phyloP scores from a whole-genome alignment of 768 basidiomycete species.

The Amyloporia xantha region DNA sequence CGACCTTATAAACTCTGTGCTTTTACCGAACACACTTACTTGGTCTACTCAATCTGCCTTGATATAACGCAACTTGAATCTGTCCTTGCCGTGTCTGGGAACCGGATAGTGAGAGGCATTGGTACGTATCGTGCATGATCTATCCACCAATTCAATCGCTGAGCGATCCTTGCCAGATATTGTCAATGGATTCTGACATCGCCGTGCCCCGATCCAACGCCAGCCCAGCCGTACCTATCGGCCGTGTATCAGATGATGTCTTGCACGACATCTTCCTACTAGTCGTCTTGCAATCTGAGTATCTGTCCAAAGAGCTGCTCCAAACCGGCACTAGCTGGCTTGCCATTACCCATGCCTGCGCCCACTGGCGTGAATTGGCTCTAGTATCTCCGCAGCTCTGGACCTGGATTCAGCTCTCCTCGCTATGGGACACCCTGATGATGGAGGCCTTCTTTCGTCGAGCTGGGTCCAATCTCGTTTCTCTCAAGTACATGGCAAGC shows the following conservation, averaged over 20 bases:
- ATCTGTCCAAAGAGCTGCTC: neutral
- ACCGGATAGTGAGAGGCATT: no score
- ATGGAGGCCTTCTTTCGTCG: neutral
- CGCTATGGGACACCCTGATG: neutral
- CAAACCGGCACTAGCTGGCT: neutral
- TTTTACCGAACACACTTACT: no score
- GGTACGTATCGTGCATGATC: no score
- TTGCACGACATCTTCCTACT: neutral
- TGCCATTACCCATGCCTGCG: neutral
- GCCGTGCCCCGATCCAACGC: no score
- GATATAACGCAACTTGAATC: no score
- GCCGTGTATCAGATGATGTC: neutral
- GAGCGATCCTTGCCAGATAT: no score
- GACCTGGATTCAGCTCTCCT: neutral
- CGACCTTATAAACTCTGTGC: no score
- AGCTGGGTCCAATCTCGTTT: neutral
- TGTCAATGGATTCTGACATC: no score
- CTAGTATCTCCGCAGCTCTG: neutral
- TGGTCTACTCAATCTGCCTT: no score
- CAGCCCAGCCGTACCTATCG: neutral
- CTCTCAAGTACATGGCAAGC: neutral
- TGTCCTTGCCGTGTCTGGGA: no score
- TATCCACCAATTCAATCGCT: no score
- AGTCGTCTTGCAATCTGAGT: neutral
- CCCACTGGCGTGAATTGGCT: neutral